These are phyloP conservation scores for Paradendryphiella salina DNA, from an alignment of 2,329 filamentous ascomycete species.

Conservation along the genomic window DNA sequence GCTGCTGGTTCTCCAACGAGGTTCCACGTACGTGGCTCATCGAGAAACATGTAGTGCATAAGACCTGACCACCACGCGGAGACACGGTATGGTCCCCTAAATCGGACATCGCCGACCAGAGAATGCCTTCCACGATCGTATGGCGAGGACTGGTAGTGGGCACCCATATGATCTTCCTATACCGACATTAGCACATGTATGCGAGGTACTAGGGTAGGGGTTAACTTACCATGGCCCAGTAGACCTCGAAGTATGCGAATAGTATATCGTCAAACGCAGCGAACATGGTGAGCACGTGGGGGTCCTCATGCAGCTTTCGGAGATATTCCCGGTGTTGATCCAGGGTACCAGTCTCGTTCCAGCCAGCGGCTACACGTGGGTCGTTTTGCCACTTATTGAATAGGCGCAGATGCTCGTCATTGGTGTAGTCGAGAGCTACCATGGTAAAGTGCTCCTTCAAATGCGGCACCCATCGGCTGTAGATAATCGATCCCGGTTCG, in stretches of 20 bases:
- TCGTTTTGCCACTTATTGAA: constrained; percentile 86
- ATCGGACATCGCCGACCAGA: constrained; percentile 60
- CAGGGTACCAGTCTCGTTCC: constrained; percentile 77
- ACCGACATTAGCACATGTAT: constrained; percentile 20
- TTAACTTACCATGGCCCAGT: constrained; percentile 67
- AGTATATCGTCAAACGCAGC: constrained; percentile 70
- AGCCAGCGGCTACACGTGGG: constrained; percentile 75
- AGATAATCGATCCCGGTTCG: constrained; percentile 68
- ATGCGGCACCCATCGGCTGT: constrained; percentile 78
- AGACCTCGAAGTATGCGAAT: constrained; percentile 80
- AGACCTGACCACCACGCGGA: constrained; percentile 62
- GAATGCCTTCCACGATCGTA: constrained; percentile 65
- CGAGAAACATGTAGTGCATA: constrained; percentile 64
- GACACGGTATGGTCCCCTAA: constrained; percentile 60
- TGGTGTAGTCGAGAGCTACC: constrained; percentile 69
- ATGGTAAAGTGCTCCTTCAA: constrained; percentile 77
- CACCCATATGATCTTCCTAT: constrained; percentile 63
- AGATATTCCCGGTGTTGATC: constrained; percentile 76
- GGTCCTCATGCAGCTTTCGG: constrained; percentile 67
- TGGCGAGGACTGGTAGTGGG: constrained; percentile 59
- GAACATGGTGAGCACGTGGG: constrained; percentile 70
- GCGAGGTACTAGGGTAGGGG: not conserved
- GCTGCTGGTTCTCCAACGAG: constrained; percentile 72
- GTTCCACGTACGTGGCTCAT: constrained; percentile 59
- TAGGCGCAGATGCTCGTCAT: constrained; percentile 66